A percentile compares a stretch with the other conserved stretches of the same genome.
Conservation (phyloP, 495 filamentous ascomycete genomes). For the Paragyromitra xinjiangensis region DNA sequence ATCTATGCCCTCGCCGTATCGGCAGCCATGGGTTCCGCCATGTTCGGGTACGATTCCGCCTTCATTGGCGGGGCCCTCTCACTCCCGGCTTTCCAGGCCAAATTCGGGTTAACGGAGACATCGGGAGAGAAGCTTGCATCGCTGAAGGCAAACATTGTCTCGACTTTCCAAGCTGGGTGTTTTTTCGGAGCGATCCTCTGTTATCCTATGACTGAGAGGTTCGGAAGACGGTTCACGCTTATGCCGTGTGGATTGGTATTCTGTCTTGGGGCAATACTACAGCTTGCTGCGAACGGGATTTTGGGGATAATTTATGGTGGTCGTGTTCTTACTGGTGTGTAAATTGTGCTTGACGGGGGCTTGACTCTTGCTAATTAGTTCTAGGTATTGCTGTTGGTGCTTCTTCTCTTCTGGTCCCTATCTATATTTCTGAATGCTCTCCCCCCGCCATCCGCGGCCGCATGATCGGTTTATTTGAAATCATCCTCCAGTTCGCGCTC, state of each 20-base stretch:
- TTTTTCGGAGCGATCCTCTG: conserved; percentile 73
- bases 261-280: conserved; percentile 64
- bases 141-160: conserved; percentile 73
- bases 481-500: conserved; percentile 77
- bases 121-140: conserved; percentile 60
- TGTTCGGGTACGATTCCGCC: conserved; percentile 76
- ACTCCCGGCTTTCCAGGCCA: conserved; percentile 66
- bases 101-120: conserved; percentile 67
- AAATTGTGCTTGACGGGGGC: background rate
- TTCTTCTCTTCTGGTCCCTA: conserved; percentile 65
- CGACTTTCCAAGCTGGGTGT: conserved; percentile 72
- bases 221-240: conserved; percentile 68
- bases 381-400: conserved; percentile 62
- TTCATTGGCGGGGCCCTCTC: conserved; percentile 76
- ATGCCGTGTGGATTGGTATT: conserved; percentile 66
- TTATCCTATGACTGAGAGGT: conserved; percentile 67
- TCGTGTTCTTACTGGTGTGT: conserved; percentile 61
- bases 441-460: conserved; percentile 66
- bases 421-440: conserved; percentile 68
- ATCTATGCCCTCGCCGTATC: conserved; percentile 70
- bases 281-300: conserved; percentile 59
- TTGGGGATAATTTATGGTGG: conserved; percentile 70
- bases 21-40: conserved; percentile 74
- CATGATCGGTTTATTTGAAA: conserved; percentile 72
- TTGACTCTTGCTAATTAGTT: background rate